These are phyloP conservation scores for Erythrophleum fordii DNA, from an alignment of 306 rosid genomes.

Conservation along the genomic window DNA sequence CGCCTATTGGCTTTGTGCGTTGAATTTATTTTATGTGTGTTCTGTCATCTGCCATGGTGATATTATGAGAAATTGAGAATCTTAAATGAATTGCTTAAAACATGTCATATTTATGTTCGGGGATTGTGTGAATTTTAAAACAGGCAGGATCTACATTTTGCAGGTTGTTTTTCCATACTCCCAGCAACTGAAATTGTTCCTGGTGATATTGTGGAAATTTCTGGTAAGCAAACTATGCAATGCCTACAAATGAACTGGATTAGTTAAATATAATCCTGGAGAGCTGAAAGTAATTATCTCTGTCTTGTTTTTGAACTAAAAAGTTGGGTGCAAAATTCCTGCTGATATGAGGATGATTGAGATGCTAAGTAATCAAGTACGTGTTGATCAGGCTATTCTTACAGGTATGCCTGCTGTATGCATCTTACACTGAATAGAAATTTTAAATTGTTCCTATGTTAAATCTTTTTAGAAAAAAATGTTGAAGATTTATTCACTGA, in stretches of 20 bases:
- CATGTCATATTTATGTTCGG: constrained; percentile 28
- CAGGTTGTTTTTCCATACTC: constrained; percentile 96
- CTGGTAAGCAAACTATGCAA: constrained; percentile 65
- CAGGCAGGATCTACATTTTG: constrained; percentile 41
- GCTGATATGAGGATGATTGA: constrained; percentile 98
- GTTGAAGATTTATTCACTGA: not conserved
- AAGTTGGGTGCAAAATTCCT: constrained; percentile 98
- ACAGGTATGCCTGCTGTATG: constrained; percentile 65
- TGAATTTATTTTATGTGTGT: constrained; percentile 28
- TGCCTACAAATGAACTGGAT: constrained; percentile 37
- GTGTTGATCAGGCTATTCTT: constrained; percentile 97
- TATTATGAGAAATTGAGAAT: constrained; percentile 12
- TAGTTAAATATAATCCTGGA: constrained; percentile 35
- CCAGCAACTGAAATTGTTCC: constrained; percentile 96
- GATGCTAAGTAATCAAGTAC: constrained; percentile 85
- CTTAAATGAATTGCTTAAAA: constrained; percentile 31
- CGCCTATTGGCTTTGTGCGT: not conserved
- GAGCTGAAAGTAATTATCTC: constrained; percentile 32
- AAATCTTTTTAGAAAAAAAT: not conserved
- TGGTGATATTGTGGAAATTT: constrained; percentile 92
- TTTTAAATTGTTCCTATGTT: not conserved
- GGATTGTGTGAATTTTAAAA: constrained; percentile 20
- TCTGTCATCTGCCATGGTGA: constrained; percentile 25
- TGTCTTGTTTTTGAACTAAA: constrained; percentile 44
- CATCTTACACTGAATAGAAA: constrained; percentile 25